Base-by-base conservation (phyloP, 1,284 basidiomycete species). In the Cryptococcus sp. region DNA sequence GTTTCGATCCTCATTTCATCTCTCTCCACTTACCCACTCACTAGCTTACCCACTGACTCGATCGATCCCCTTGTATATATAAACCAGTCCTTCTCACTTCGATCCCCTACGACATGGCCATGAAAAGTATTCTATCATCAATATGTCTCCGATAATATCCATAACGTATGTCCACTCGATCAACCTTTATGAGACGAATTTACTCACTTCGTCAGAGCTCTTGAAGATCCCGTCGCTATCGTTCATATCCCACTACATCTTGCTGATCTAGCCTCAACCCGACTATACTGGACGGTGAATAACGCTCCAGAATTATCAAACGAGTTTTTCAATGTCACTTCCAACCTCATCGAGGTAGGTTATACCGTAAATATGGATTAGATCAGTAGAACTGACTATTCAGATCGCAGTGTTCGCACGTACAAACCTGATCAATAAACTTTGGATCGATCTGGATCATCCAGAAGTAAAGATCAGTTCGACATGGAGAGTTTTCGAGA, bases 311-410 rank as follows among this genome's bases (percentile, higher is more conserved):
- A 36, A 5, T 57, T 62, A 15, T 65, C 65, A 7, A 46, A 53
- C 8, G 71, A 71, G 54, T 74, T 74, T 56, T 73, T 72, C 66
- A 74, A 73, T 53, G 53, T 72, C 49, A 74, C 72, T 7, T 65
- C 61, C 1, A 74, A 74, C 55, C 52, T 60, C 2, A 61, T 74
- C 57, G 72, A 74, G 62, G 72, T 72, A 50, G 55, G 71, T 58
- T 15, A 2, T 30, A 8, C 43, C 34, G 46, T 44, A 32, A 5
- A 35, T 11, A 23, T 31, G 8, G 5, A 31, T 46, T 14, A 4
- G 42, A 32, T 8, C 13, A 49, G 34, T 50, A 14, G 31, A 34
- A n/a, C 46, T 11, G 5, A 54, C 47, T 5, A 2, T 23, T 5
- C 51, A 74, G 72, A 69, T 72, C 33, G 70, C 72, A 10, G 61